A percentile compares a stretch with the other conserved stretches of the same genome.
Evolutionary conservation across 2,329 filamentous ascomycete genomes (phyloP).

Genomic region (Lachnellula subtilissima): DNA sequence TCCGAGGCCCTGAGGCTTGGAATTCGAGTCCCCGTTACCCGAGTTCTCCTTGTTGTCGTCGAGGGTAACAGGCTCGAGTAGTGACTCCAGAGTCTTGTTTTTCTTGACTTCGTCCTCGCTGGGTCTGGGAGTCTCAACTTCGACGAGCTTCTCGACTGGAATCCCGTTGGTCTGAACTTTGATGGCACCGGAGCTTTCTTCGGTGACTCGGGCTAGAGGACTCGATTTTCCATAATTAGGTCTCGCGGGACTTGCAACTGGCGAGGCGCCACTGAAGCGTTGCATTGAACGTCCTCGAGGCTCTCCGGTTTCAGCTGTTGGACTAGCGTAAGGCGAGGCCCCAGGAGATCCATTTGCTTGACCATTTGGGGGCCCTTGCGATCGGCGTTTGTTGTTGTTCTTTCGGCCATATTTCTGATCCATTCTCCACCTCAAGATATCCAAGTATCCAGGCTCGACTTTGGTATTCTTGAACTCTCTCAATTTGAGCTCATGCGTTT

Average conservation of each 20-base stretch:
- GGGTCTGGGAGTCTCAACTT: slow-evolving; percentile 31
- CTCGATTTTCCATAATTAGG: slow-evolving; percentile 64
- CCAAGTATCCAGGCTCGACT: slow-evolving; percentile 89
- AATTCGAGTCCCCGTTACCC: slow-evolving; percentile 14
- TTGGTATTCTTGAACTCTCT: slow-evolving; percentile 85
- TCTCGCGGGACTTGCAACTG: slow-evolving; percentile 59
- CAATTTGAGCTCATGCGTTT: slow-evolving; percentile 84
- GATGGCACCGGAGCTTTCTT: slow-evolving; percentile 46
- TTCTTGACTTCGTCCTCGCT: slow-evolving; percentile 25
- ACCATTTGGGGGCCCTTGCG: slow-evolving; percentile 35
- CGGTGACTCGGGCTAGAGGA: slow-evolving; percentile 68
- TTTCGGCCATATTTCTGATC: slow-evolving; percentile 85
- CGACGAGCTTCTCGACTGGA: slow-evolving; percentile 30
- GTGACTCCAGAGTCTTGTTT: slow-evolving; percentile 24
- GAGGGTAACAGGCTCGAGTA: slow-evolving; percentile 23
- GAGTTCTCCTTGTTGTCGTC: slow-evolving; percentile 29
- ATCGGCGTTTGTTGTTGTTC: slow-evolving; percentile 46
- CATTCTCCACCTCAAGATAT: slow-evolving; percentile 89
- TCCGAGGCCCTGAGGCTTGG: slow-evolving; percentile 9
- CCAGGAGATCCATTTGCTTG: slow-evolving; percentile 40
- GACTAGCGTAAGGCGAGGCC: slow-evolving; percentile 61
- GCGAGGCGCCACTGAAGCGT: slow-evolving; percentile 60
- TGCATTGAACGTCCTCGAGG: slow-evolving; percentile 68
- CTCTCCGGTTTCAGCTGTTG: slow-evolving; percentile 54
- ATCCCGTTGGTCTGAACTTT: slow-evolving; percentile 23